Evolutionary conservation across 129 eudicot species (phyloP).

Genomic region (Scalesia atractyloides): DNA sequence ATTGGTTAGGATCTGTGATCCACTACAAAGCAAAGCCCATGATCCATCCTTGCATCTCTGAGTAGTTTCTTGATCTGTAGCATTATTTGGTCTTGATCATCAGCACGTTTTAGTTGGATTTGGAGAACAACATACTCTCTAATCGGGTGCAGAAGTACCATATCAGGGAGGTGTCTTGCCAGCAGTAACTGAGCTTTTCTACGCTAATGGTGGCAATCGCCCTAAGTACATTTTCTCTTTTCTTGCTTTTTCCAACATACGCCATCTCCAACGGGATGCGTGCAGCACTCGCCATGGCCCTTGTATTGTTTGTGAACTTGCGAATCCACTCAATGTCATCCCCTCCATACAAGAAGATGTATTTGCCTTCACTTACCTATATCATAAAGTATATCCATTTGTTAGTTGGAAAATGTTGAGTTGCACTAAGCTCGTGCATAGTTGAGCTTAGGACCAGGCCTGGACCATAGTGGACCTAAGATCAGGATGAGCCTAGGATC

Average conservation of each 20-base stretch:
- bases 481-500: neutral
- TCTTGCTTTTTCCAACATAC: slow-evolving; percentile 55
- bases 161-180: slow-evolving; percentile 40
- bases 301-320: slow-evolving; percentile 43
- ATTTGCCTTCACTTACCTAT: slow-evolving; percentile 40
- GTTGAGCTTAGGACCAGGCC: too few species aligned
- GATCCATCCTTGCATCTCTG: slow-evolving; percentile 60
- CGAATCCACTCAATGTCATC: slow-evolving; percentile 64
- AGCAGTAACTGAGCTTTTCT: slow-evolving; percentile 58
- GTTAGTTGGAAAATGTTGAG: neutral
- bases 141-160: slow-evolving; percentile 61
- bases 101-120: slow-evolving; percentile 48
- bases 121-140: slow-evolving; percentile 81
- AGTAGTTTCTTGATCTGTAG: slow-evolving; percentile 63
- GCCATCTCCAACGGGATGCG: slow-evolving; percentile 52
- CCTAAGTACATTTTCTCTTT: slow-evolving; percentile 41
- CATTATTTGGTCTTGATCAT: slow-evolving; percentile 56
- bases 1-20: slow-evolving; percentile 44
- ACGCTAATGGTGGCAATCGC: slow-evolving; percentile 33
- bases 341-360: slow-evolving; percentile 57
- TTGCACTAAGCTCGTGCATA: neutral
- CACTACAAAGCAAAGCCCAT: slow-evolving; percentile 73
- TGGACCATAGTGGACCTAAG: neutral
- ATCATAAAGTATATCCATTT: too few species aligned
- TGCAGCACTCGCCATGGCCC: slow-evolving; percentile 37